Conservation (phyloP, 2,329 filamentous ascomycete genomes). For the Colletotrichum phormii region DNA sequence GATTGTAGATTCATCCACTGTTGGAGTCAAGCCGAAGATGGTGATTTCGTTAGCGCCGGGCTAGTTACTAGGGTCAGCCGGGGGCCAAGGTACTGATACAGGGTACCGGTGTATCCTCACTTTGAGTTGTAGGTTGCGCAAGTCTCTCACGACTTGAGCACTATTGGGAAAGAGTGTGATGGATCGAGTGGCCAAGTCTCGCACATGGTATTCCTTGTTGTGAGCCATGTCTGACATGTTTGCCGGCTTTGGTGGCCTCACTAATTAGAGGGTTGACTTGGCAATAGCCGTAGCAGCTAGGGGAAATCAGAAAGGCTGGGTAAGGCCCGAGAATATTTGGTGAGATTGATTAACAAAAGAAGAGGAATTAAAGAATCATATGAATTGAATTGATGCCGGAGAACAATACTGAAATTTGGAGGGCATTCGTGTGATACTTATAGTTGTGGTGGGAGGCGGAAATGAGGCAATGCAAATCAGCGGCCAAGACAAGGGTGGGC, state of each 20-base stretch:
- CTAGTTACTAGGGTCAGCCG: conserved; percentile 62
- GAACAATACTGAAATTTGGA: not conserved
- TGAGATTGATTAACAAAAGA: not conserved
- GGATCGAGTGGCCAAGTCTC: conserved; percentile 67
- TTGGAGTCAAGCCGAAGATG: conserved; percentile 66
- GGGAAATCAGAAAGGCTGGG: not conserved
- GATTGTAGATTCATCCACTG: conserved; percentile 68
- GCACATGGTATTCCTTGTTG: conserved; percentile 64
- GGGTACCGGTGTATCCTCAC: conserved; percentile 41
- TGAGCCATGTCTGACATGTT: conserved; percentile 52
- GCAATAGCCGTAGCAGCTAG: no score
- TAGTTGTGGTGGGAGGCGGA: not conserved
- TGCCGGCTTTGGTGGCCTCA: not conserved
- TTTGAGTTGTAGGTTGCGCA: conserved; percentile 64
- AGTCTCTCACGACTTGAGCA: conserved; percentile 71
- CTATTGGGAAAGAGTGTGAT: conserved; percentile 72
- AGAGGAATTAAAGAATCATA: not conserved
- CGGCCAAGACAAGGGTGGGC: not conserved
- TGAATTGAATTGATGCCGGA: not conserved
- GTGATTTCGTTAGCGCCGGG: conserved; percentile 69
- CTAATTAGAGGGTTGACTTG: no score
- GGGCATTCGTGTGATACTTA: not conserved
- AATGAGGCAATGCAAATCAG: not conserved
- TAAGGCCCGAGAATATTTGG: not conserved
- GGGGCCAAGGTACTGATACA: conserved; percentile 58